phyloP scores from a whole-genome alignment of 2,329 filamentous ascomycete genomes.

The Neonectria ditissima region DNA sequence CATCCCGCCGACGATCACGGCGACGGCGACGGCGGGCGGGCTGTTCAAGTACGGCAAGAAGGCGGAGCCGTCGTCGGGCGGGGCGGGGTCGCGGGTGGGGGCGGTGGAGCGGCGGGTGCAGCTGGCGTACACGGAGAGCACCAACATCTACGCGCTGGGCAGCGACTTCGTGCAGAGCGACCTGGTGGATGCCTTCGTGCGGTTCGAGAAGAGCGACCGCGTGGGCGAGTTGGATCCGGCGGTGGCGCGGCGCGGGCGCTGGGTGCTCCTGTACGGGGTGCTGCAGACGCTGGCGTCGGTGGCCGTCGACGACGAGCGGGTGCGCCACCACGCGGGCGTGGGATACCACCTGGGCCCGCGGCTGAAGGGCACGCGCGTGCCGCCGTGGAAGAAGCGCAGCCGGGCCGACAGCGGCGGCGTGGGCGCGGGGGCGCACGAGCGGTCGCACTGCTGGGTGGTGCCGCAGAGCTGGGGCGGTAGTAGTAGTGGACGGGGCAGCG shows the following conservation, averaged over 20 bases:
- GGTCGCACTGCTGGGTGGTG: conserved; percentile 65
- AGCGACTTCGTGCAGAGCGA: conserved; percentile 62
- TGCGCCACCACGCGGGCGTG: conserved; percentile 65
- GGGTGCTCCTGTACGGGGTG: conserved; percentile 71
- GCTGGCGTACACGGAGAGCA: conserved; percentile 69
- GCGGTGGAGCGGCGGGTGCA: conserved; percentile 63
- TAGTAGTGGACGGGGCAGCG: conserved; percentile 17
- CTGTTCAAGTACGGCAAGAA: conserved; percentile 51
- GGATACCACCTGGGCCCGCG: conserved; percentile 68
- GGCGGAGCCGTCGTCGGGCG: conserved; percentile 37
- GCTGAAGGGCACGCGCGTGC: conserved; percentile 55
- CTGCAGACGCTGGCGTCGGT: conserved; percentile 70
- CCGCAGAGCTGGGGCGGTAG: conserved; percentile 44
- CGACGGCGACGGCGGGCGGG: conserved; percentile 1
- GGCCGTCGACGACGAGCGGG: conserved; percentile 66
- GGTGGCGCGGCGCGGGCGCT: conserved; percentile 68
- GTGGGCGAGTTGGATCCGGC: conserved; percentile 64
- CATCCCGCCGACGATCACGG: conserved; percentile 48
- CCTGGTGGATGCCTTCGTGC: conserved; percentile 66
- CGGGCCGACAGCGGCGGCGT: conserved; percentile 23
- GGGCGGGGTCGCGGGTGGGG: conserved; percentile 13
- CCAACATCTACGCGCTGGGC: conserved; percentile 68
- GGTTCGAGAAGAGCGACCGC: conserved; percentile 67
- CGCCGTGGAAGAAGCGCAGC: conserved; percentile 62
- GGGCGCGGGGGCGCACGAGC: conserved; percentile 59